A percentile compares a stretch with the other conserved stretches of the same genome.
Conservation (phyloP, 257 asterid genomes). For the Solanum chilense region DNA sequence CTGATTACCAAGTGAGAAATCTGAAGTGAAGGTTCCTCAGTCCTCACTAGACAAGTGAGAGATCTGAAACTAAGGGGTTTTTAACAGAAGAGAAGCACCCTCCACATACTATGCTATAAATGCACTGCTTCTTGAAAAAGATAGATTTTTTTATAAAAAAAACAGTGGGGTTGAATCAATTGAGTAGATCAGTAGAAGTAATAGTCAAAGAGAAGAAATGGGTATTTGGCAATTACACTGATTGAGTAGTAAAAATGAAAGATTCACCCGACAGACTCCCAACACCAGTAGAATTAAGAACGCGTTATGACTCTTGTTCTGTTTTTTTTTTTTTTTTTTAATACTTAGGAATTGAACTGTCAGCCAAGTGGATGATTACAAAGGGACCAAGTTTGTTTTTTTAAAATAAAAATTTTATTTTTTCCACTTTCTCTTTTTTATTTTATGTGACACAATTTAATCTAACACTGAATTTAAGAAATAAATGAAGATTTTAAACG, state of each 20-base stretch:
- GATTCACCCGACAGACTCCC: background rate
- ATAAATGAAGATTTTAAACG: rapidly evolving
- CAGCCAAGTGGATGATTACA: background rate
- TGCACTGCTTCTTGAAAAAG: background rate
- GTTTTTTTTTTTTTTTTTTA: background rate
- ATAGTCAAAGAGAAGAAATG: background rate
- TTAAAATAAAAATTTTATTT: too few relatives aligned
- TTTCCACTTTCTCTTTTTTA: rapidly evolving
- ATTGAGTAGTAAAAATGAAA: background rate
- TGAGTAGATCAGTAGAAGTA: background rate
- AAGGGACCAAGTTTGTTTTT: background rate
- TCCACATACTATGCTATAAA: background rate
- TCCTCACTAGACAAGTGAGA: background rate
- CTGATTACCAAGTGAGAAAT: background rate
- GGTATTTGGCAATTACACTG: background rate
- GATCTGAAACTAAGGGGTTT: background rate
- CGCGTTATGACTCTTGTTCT: background rate
- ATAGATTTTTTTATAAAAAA: background rate
- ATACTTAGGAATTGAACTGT: background rate
- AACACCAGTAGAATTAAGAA: background rate
- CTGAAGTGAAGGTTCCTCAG: background rate
- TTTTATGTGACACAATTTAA: too few relatives aligned
- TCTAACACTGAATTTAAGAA: too few relatives aligned
- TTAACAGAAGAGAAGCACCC: background rate
- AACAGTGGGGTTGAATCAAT: background rate